Conservation (phyloP, 768 basidiomycete species). For the Asterophora parasitica region DNA sequence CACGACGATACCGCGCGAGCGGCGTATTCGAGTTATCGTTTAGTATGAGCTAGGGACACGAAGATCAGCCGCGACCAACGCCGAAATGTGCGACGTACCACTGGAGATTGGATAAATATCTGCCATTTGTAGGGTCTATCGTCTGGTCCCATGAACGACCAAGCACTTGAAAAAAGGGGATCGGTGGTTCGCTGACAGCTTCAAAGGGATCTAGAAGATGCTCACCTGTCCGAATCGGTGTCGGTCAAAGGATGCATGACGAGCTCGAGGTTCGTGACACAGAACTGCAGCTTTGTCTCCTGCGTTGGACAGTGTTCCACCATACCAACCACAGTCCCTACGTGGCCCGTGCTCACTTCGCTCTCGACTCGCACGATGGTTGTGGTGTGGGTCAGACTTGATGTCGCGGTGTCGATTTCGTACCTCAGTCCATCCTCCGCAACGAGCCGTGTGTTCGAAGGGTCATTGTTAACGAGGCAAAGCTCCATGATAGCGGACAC, state of each 20-base stretch:
- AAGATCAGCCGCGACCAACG: not conserved
- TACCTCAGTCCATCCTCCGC: slow-evolving; percentile 30
- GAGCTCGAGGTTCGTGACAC: slow-evolving; percentile 16
- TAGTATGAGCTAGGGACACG: slow-evolving; percentile 24
- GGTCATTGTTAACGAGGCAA: slow-evolving; percentile 34
- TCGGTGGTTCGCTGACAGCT: not conserved
- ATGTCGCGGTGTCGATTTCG: slow-evolving; percentile 25
- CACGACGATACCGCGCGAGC: slow-evolving; percentile 26
- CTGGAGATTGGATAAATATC: slow-evolving; percentile 31
- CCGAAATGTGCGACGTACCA: slow-evolving; percentile 21
- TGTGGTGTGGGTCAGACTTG: slow-evolving; percentile 16
- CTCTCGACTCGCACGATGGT: slow-evolving; percentile 26
- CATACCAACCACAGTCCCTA: slow-evolving; percentile 29
- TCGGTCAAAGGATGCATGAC: slow-evolving; percentile 5
- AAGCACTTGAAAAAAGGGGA: slow-evolving; percentile 20
- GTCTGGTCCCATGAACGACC: slow-evolving; percentile 34
- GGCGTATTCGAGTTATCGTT: slow-evolving; percentile 23
- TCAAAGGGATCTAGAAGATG: not conserved
- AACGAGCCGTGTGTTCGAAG: slow-evolving; percentile 29
- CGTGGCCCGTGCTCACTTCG: slow-evolving; percentile 24
- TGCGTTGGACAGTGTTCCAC: slow-evolving; percentile 21
- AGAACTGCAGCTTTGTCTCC: slow-evolving; percentile 23
- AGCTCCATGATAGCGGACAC: slow-evolving; percentile 23
- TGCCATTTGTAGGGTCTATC: slow-evolving; percentile 33
- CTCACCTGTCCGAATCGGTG: slow-evolving; percentile 19